phyloP scores from a whole-genome alignment of 352 stramenopile genomes.

The Phytopythium sindhum region DNA sequence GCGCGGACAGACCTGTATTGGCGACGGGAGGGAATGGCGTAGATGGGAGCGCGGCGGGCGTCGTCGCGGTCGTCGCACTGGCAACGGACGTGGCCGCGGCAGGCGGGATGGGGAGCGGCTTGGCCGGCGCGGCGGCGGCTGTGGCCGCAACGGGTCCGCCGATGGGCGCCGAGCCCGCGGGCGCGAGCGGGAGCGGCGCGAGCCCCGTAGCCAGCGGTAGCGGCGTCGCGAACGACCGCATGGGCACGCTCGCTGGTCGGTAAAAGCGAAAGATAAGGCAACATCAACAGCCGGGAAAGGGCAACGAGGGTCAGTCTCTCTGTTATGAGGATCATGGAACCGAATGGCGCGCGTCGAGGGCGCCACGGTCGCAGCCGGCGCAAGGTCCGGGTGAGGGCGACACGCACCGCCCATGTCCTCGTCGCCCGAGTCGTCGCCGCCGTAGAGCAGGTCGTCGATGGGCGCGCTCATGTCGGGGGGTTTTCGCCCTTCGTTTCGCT shows the following conservation, averaged over 20 bases:
- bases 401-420: slow-evolving; percentile 68
- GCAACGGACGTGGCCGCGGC: slow-evolving; percentile 20
- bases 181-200: slow-evolving; percentile 7
- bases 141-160: slow-evolving; percentile 2
- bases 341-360: neutral
- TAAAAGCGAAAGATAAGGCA: neutral
- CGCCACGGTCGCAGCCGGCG: neutral
- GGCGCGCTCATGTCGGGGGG: slow-evolving; percentile 64
- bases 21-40: slow-evolving; percentile 14
- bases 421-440: slow-evolving; percentile 77
- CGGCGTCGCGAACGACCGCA: slow-evolving; percentile 33
- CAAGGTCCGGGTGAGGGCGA: slow-evolving; percentile 1
- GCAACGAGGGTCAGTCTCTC: neutral
- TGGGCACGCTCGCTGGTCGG: slow-evolving; percentile 17
- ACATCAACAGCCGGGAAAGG: slow-evolving; percentile 6
- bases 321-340: neutral
- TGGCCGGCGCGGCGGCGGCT: slow-evolving; percentile 7
- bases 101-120: slow-evolving; percentile 11
- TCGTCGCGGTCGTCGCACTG: slow-evolving; percentile 3
- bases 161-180: slow-evolving; percentile 1
- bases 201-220: slow-evolving; percentile 20
- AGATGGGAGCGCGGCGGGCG: slow-evolving; percentile 11
- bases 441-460: slow-evolving; percentile 82
- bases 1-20: slow-evolving; percentile 1
- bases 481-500: slow-evolving; percentile 6